A percentile compares a stretch with the other conserved stretches of the same genome.
These are phyloP conservation scores for Chaetomium tenue DNA, from an alignment of 495 filamentous ascomycete species.

Conservation along the genomic window DNA sequence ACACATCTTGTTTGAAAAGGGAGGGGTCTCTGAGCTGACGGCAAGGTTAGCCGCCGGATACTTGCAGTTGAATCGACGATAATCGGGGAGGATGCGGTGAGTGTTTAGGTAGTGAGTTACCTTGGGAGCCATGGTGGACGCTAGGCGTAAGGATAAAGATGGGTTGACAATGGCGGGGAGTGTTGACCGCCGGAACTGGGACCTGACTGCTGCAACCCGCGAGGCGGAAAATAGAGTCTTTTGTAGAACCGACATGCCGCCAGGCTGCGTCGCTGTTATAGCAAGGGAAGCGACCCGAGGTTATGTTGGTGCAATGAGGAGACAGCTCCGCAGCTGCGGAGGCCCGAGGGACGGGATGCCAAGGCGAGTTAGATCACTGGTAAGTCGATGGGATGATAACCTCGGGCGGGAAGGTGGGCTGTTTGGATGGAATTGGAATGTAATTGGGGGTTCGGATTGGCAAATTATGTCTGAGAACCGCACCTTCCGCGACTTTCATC, in stretches of 20 bases:
- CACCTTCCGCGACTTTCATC: background rate
- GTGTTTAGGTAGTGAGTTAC: constrained; percentile 24
- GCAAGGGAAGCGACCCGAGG: background rate
- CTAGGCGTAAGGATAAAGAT: constrained; percentile 35
- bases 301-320: background rate
- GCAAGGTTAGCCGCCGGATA: constrained; percentile 30
- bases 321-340: constrained; percentile 8
- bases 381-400: background rate
- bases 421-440: background rate
- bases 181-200: constrained; percentile 39
- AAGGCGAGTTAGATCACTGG: background rate
- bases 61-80: background rate
- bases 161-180: constrained; percentile 31
- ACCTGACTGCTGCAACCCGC: constrained; percentile 29
- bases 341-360: constrained; percentile 10
- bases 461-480: background rate
- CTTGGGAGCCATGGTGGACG: constrained; percentile 48
- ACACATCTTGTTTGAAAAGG: constrained; percentile 72
- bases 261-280: background rate
- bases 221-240: constrained; percentile 37
- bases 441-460: background rate
- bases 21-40: constrained; percentile 72
- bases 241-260: constrained; percentile 36
- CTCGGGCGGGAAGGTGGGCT: background rate
- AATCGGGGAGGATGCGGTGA: background rate